Conservation (phyloP, 2,329 filamentous ascomycete species). For the Rhinocladiella mackenziei region DNA sequence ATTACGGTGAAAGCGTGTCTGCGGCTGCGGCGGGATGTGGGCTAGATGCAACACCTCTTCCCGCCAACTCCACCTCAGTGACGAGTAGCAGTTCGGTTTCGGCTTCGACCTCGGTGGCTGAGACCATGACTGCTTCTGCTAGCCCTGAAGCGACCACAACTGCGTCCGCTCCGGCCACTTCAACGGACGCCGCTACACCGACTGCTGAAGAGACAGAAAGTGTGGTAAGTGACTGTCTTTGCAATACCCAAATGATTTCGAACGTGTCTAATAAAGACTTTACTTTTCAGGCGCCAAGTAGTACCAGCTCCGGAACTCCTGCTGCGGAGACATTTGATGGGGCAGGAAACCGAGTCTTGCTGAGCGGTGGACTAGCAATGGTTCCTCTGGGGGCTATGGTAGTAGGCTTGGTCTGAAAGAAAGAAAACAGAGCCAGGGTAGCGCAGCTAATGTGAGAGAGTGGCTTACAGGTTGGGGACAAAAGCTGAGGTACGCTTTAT, state of each 20-base stretch:
- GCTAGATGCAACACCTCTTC: constrained; percentile 23
- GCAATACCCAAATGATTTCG: neutral
- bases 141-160: neutral
- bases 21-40: constrained; percentile 35
- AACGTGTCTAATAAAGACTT: neutral
- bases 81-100: neutral
- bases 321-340: constrained; percentile 1
- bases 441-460: no score
- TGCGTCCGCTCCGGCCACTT: neutral
- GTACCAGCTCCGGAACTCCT: constrained; percentile 1
- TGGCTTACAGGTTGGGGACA: no score
- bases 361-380: constrained; percentile 2
- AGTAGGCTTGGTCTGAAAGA: neutral
- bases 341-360: neutral
- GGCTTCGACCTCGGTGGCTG: neutral
- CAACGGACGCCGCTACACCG: neutral
- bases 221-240: neutral
- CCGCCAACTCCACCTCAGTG: constrained; percentile 17
- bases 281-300: neutral
- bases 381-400: constrained; percentile 2
- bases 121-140: constrained; percentile 31
- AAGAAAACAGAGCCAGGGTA: no score
- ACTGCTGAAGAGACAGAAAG: neutral
- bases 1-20: constrained; percentile 41
- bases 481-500: no score